Conservation (phyloP, 805 yeast species). For the Scheffersomyces stipitis region DNA sequence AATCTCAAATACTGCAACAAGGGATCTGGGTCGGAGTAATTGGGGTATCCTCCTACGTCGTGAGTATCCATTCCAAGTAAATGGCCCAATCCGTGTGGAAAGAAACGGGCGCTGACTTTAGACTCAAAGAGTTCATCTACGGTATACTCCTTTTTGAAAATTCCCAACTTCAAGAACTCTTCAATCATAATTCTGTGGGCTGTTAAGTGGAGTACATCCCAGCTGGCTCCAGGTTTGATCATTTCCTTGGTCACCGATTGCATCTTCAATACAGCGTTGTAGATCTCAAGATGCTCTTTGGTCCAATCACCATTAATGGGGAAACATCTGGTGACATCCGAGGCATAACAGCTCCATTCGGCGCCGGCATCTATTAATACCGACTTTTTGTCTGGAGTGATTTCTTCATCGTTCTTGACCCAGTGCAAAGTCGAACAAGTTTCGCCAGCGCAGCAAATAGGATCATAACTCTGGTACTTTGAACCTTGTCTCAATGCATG, state of each 20-base stretch:
- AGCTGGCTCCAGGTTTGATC: slow-evolving; percentile 76
- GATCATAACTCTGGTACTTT: slow-evolving; percentile 85
- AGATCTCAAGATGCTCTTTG: slow-evolving; percentile 79
- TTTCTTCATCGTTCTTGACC: slow-evolving; percentile 66
- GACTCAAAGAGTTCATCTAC: slow-evolving; percentile 70
- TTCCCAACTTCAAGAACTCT: slow-evolving; percentile 70
- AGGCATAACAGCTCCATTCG: slow-evolving; percentile 90
- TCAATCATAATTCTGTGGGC: slow-evolving; percentile 79
- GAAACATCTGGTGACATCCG: slow-evolving; percentile 94
- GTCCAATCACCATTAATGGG: slow-evolving; percentile 91
- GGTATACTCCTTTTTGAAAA: slow-evolving; percentile 57
- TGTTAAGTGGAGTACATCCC: slow-evolving; percentile 82
- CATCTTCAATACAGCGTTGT: slow-evolving; percentile 79
- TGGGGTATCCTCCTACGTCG: slow-evolving; percentile 88
- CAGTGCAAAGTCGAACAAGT: slow-evolving; percentile 90
- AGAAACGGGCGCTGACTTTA: slow-evolving; percentile 73
- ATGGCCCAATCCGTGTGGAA: slow-evolving; percentile 97
- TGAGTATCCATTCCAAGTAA: slow-evolving; percentile 93
- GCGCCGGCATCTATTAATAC: slow-evolving; percentile 95
- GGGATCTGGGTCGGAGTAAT: slow-evolving; percentile 82
- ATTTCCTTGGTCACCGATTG: slow-evolving; percentile 67
- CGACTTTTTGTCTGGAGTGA: slow-evolving; percentile 52
- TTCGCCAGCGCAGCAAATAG: slow-evolving; percentile 93
- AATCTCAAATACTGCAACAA: slow-evolving; percentile 75
- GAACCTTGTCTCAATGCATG: slow-evolving; percentile 95